A percentile compares a stretch with the other conserved stretches of the same genome.
Evolutionary conservation across 257 asterid species (phyloP).

Genomic region (Lycium ferocissimum): DNA sequence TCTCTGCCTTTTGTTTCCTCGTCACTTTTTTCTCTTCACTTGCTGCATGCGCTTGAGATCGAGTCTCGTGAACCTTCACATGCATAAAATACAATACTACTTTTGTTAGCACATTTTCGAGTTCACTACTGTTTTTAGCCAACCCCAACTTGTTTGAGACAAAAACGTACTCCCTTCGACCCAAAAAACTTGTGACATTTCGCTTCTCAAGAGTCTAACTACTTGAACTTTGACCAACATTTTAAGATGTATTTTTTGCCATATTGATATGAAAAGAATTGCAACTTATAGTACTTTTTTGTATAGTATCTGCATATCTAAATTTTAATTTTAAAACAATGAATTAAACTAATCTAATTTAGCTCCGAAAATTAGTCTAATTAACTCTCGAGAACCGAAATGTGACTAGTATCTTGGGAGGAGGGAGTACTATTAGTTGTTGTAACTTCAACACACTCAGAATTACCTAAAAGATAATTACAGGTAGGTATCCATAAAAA

Average conservation of each 20-base stretch:
- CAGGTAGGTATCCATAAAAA: background rate
- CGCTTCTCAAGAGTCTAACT: too few species aligned
- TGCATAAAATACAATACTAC: background rate
- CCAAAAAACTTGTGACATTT: too few species aligned
- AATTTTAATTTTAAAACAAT: too few species aligned
- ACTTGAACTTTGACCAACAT: too few species aligned
- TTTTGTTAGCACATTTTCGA: background rate
- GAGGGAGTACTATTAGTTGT: background rate
- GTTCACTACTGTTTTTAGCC: background rate
- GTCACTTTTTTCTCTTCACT: constrained; percentile 60
- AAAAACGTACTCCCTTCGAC: background rate
- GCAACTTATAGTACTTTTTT: too few species aligned
- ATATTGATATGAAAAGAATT: too few species aligned
- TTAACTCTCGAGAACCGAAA: too few species aligned
- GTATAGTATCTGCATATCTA: too few species aligned
- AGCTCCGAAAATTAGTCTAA: too few species aligned
- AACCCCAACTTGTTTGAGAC: background rate
- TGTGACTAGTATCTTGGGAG: too few species aligned
- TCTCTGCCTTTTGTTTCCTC: constrained; percentile 80
- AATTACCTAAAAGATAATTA: background rate
- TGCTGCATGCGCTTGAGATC: constrained; percentile 48
- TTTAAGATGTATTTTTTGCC: too few species aligned
- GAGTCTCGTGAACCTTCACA: constrained; percentile 63
- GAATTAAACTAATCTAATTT: too few species aligned
- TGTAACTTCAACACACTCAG: background rate